Base-by-base conservation (phyloP, 345 rosid species). In the Rhodamnia argentea region DNA sequence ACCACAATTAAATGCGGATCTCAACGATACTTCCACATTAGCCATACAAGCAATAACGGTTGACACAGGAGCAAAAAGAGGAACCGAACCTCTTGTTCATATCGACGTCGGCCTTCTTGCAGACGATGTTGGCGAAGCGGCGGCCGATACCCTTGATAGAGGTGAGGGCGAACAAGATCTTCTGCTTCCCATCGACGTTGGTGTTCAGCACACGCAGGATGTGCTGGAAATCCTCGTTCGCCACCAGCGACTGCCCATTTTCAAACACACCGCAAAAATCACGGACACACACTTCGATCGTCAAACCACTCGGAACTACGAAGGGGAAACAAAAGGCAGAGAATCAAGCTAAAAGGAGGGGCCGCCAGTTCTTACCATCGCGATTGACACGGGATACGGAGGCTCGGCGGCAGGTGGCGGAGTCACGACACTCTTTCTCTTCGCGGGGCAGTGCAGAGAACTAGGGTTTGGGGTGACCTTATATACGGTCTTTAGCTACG, bases 61-160 rank as follows among this genome's bases (percentile, higher is more conserved):
- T 8, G 20, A 52, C n/a, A 4, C 60, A 7, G 15, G 52, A 44
- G 52, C 83, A 6, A 0, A 53, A 82, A 37, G 81, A 58, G 26
- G 85, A 14, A 75, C 81, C 54, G 60, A 14, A 96, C 97, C 99
- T 94, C 87, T 95, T 96, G 92, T 95, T 96, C 99, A 96, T 96
- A 93, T 94, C 98, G 47, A 96, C 97, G 88, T 96, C 99, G 14
- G 98, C 99, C 86, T 95, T 96, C 95, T 96, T 96, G 96, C 99
- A 96, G 81, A 92, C 99, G 53, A 96, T 94, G 94, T 96, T 95
- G 52, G 98, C 95, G 27, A 95, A 92, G 42, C 97, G 90, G 89
- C 99, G 92, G 6, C 98, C 98, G 44, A 95, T 96, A 92, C 99
- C 99, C 76, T 96, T 96, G 89, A 95, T 96, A 20, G 99, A 94